Conservation (phyloP, 139 green algal species). For the Haematococcus sp. region DNA sequence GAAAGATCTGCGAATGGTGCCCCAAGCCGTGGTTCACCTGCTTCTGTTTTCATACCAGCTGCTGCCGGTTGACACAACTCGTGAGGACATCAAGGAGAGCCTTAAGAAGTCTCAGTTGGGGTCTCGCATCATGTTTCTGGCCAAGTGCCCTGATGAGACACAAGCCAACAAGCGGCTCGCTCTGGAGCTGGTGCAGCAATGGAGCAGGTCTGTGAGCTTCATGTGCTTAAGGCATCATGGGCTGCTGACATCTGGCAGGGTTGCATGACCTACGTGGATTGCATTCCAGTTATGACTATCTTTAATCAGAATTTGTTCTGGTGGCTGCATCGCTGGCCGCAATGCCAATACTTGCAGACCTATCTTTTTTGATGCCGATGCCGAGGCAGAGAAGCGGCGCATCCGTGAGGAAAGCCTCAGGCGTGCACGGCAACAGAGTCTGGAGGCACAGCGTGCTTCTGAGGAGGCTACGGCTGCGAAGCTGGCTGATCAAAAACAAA, state of each 20-base stretch:
- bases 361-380: constrained; percentile 22
- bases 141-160: constrained; percentile 39
- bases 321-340: no score
- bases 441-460: constrained; percentile 2
- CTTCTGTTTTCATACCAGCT: no score
- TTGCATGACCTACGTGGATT: no score
- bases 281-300: no score
- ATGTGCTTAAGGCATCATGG: neutral
- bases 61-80: constrained; percentile 46
- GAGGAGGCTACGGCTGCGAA: constrained; percentile 4
- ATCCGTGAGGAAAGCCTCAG: constrained; percentile 20
- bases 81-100: constrained; percentile 40
- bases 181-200: constrained; percentile 43
- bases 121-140: constrained; percentile 47
- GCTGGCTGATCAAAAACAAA: neutral
- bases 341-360: neutral
- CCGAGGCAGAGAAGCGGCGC: constrained; percentile 24
- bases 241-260: no score
- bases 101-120: constrained; percentile 40
- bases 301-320: no score
- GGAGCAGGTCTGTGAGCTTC: constrained; percentile 7
- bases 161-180: constrained; percentile 37
- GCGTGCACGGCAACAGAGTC: constrained; percentile 10
- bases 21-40: no score
- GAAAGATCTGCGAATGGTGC: no score